These are phyloP conservation scores for Hylodesmum podocarpum DNA, from an alignment of 306 rosid genomes.

Conservation along the genomic window DNA sequence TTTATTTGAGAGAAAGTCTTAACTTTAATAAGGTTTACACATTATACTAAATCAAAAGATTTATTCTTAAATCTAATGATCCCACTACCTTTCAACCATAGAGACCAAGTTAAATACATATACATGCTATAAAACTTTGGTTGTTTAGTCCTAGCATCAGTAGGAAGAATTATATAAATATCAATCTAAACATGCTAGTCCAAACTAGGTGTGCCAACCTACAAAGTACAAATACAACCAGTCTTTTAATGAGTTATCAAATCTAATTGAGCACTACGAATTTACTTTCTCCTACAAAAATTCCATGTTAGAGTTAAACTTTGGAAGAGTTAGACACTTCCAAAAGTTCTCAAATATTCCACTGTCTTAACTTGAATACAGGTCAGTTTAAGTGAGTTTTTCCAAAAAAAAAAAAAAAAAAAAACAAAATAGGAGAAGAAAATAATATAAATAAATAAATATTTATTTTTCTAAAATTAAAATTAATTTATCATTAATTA, in stretches of 20 bases:
- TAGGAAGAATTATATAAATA: background rate
- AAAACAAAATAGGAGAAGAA: too few relatives aligned
- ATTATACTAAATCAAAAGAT: background rate
- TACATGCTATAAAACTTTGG: background rate
- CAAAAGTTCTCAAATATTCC: background rate
- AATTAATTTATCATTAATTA: too few relatives aligned
- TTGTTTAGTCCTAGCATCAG: background rate
- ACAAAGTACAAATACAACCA: too few relatives aligned
- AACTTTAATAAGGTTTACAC: background rate
- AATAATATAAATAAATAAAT: too few relatives aligned
- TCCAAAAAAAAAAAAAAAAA: too few relatives aligned
- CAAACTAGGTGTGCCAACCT: too few relatives aligned
- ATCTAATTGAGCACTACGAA: background rate
- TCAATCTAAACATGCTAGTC: too few relatives aligned
- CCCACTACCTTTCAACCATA: background rate
- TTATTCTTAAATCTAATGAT: background rate
- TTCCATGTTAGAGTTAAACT: background rate
- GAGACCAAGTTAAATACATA: background rate
- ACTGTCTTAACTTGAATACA: background rate
- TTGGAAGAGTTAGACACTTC: background rate
- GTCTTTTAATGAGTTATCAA: background rate
- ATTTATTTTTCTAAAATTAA: too few relatives aligned
- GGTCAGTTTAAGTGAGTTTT: too few relatives aligned
- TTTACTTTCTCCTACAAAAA: background rate
- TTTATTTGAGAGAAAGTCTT: background rate